phyloP scores from a whole-genome alignment of 139 green algal species.

The Medakamo hakoo region DNA sequence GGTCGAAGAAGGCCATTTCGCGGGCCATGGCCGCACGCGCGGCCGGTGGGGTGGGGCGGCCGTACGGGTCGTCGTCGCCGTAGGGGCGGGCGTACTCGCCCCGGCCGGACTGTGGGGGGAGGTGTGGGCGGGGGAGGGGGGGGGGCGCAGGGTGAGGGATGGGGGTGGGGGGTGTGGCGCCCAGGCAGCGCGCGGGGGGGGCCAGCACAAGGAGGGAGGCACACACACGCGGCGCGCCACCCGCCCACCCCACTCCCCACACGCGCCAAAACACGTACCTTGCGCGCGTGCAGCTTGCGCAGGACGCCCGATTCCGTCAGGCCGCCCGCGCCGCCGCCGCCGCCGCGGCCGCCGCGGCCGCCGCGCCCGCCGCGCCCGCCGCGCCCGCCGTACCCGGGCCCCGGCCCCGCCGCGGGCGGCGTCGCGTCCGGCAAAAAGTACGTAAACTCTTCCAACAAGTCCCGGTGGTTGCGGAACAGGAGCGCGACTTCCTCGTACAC shows the following conservation, averaged over 20 bases:
- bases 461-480: constrained; percentile 80
- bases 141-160: too few relatives aligned
- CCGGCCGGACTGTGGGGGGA: too few relatives aligned
- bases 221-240: too few relatives aligned
- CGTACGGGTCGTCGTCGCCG: background rate
- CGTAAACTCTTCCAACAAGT: constrained; percentile 94
- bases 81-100: constrained; percentile 5
- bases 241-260: too few relatives aligned
- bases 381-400: background rate
- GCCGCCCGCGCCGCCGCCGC: constrained; percentile 1
- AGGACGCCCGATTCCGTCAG: background rate
- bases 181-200: too few relatives aligned
- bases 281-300: constrained; percentile 12
- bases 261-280: too few relatives aligned
- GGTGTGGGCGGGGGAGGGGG: too few relatives aligned
- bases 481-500: constrained; percentile 93
- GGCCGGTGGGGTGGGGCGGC: background rate
- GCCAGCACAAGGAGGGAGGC: too few relatives aligned
- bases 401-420: constrained; percentile 15
- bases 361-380: too few relatives aligned
- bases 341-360: background rate
- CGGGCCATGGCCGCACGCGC: constrained; percentile 1
- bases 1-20: constrained; percentile 53
- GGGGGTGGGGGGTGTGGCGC: too few relatives aligned
- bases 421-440: constrained; percentile 93